Evolutionary conservation across 345 rosid species (phyloP).

Genomic region (Citrus hindsii): DNA sequence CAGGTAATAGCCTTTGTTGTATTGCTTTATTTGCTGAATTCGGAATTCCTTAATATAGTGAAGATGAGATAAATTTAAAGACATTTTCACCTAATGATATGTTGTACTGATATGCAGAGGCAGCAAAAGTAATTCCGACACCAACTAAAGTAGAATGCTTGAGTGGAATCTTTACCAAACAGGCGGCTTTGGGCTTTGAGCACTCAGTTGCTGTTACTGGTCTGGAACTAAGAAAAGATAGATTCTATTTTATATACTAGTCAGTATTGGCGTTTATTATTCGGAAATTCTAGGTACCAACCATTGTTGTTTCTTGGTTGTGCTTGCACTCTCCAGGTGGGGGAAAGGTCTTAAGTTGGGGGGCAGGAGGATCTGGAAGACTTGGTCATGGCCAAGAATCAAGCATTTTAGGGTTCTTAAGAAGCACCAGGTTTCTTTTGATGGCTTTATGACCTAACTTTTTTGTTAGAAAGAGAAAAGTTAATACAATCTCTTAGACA

Average conservation of each 20-base stretch:
- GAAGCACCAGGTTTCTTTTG: slow-evolving; percentile 58
- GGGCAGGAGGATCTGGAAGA: slow-evolving; percentile 77
- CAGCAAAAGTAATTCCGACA: slow-evolving; percentile 41
- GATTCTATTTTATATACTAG: slow-evolving; percentile 11
- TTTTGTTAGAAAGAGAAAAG: neutral
- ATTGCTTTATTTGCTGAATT: neutral
- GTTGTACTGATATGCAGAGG: slow-evolving; percentile 46
- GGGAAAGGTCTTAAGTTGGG: slow-evolving; percentile 92
- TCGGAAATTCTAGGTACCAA: neutral
- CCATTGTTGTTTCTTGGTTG: neutral
- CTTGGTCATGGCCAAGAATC: slow-evolving; percentile 90
- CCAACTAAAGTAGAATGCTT: slow-evolving; percentile 79
- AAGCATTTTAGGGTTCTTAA: slow-evolving; percentile 57
- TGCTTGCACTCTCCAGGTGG: slow-evolving; percentile 41
- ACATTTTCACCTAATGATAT: slow-evolving; percentile 2
- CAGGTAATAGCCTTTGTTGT: neutral
- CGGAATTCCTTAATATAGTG: neutral
- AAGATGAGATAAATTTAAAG: neutral
- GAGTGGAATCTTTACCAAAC: slow-evolving; percentile 58
- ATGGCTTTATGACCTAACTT: neutral
- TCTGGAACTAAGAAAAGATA: slow-evolving; percentile 25
- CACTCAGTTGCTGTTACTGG: slow-evolving; percentile 93
- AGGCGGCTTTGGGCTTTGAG: slow-evolving; percentile 82
- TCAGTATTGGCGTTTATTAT: neutral
- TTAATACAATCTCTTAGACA: too few relatives aligned